These are phyloP conservation scores for Podospora bellae-mahoneyi DNA, from an alignment of 495 filamentous ascomycete genomes.

Conservation along the genomic window DNA sequence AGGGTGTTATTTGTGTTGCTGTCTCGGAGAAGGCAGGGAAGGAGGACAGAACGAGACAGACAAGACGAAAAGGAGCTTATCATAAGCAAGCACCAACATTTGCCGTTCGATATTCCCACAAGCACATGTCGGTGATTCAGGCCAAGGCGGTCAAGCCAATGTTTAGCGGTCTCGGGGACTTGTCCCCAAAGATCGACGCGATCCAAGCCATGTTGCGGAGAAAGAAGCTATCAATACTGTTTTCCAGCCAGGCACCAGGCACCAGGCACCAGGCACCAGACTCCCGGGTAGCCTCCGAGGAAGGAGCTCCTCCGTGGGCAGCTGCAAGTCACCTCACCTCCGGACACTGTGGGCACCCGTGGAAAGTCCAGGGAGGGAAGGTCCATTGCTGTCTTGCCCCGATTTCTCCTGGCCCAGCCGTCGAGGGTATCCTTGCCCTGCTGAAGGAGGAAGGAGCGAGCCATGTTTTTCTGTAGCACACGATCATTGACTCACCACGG, in stretches of 20 bases:
- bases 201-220: background rate
- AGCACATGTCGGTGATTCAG: background rate
- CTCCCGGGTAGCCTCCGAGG: background rate
- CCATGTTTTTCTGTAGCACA: background rate
- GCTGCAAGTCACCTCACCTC: too few relatives aligned
- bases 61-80: slow-evolving; percentile 1
- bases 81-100: background rate
- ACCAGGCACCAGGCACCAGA: background rate
- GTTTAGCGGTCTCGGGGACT: background rate
- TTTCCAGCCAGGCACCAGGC: background rate
- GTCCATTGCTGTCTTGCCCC: background rate
- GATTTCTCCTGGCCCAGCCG: background rate
- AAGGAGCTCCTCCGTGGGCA: background rate
- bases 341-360: background rate
- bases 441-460: background rate
- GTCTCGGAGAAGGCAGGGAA: slow-evolving; percentile 9
- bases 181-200: background rate
- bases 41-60: slow-evolving; percentile 6
- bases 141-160: background rate
- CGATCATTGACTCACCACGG: background rate
- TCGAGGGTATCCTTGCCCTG: background rate
- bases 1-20: slow-evolving; percentile 7
- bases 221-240: background rate
- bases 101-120: background rate
- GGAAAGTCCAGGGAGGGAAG: background rate